Conservation (phyloP, 768 basidiomycete genomes). For the Phanerochaete sordida region DNA sequence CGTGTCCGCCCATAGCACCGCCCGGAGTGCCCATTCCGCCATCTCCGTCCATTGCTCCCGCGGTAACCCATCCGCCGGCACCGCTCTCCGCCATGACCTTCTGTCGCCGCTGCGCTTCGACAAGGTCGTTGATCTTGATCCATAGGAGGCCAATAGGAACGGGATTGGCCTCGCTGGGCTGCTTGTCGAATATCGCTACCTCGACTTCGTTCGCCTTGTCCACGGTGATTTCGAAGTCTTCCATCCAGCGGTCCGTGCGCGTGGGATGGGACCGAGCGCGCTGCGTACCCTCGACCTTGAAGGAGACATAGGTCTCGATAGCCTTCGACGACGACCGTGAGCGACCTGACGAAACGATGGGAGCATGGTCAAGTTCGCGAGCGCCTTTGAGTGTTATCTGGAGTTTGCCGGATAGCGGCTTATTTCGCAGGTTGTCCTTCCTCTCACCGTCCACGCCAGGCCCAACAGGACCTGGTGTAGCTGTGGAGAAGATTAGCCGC, state of each 20-base stretch:
- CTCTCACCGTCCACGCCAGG: slow-evolving; percentile 75
- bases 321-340: slow-evolving; percentile 79
- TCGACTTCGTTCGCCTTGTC: slow-evolving; percentile 99
- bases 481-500: slow-evolving; percentile 7
- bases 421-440: slow-evolving; percentile 90
- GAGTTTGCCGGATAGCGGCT: slow-evolving; percentile 90
- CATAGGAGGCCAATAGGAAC: slow-evolving; percentile 93
- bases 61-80: slow-evolving; percentile 96
- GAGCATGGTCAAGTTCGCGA: slow-evolving; percentile 93
- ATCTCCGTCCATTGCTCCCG: slow-evolving; percentile 80
- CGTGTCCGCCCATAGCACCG: slow-evolving; percentile 39
- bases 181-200: slow-evolving; percentile 92
- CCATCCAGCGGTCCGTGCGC: slow-evolving; percentile 95
- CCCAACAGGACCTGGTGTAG: slow-evolving; percentile 32
- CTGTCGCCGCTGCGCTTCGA: slow-evolving; percentile 89
- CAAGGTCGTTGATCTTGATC: slow-evolving; percentile 90
- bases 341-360: slow-evolving; percentile 55
- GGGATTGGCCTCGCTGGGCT: slow-evolving; percentile 73
- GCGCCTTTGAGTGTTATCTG: slow-evolving; percentile 86
- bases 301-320: slow-evolving; percentile 84
- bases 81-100: slow-evolving; percentile 84
- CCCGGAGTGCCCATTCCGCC: slow-evolving; percentile 40
- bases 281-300: slow-evolving; percentile 96
- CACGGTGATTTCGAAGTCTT: slow-evolving; percentile 93
- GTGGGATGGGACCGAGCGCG: slow-evolving; percentile 89